These are phyloP conservation scores for Colletotrichum paranaense DNA, from an alignment of 2,329 filamentous ascomycete species.

Conservation along the genomic window DNA sequence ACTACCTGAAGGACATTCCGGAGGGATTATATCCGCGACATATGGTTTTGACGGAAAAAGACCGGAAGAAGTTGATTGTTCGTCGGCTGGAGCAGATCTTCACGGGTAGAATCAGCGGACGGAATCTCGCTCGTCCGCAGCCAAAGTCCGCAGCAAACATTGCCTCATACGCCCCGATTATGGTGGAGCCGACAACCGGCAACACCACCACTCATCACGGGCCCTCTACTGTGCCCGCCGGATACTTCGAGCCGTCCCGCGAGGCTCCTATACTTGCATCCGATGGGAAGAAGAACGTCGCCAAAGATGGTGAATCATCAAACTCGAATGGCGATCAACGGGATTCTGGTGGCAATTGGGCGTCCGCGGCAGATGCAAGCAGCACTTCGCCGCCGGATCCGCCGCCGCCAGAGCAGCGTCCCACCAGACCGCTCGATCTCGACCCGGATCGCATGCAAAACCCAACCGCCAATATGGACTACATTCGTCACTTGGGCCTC, in stretches of 20 bases:
- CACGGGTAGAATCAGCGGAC: constrained; percentile 72
- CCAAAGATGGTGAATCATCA: constrained; percentile 57
- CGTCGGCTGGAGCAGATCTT: constrained; percentile 83
- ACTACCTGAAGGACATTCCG: constrained; percentile 79
- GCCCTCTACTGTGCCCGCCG: constrained; percentile 38
- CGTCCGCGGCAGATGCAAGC: constrained; percentile 36
- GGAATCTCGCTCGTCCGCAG: constrained; percentile 47
- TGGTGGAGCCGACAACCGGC: constrained; percentile 44
- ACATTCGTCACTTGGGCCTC: constrained; percentile 80
- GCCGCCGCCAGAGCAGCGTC: constrained; percentile 74
- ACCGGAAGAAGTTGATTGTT: constrained; percentile 82
- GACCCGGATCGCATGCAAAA: constrained; percentile 83
- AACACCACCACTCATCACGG: constrained; percentile 47
- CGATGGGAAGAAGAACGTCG: constrained; percentile 52
- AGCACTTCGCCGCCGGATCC: constrained; percentile 54
- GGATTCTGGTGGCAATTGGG: constrained; percentile 52
- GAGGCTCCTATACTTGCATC: constrained; percentile 61
- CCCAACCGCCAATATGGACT: constrained; percentile 82
- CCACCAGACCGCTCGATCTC: constrained; percentile 80
- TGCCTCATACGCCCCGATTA: constrained; percentile 35
- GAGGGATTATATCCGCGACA: constrained; percentile 73
- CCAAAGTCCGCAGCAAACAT: constrained; percentile 36
- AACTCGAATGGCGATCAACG: constrained; percentile 61
- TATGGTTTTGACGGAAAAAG: constrained; percentile 74
- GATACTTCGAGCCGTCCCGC: constrained; percentile 49